Conservation (phyloP, 306 rosid species). For the Cicer judaicum region DNA sequence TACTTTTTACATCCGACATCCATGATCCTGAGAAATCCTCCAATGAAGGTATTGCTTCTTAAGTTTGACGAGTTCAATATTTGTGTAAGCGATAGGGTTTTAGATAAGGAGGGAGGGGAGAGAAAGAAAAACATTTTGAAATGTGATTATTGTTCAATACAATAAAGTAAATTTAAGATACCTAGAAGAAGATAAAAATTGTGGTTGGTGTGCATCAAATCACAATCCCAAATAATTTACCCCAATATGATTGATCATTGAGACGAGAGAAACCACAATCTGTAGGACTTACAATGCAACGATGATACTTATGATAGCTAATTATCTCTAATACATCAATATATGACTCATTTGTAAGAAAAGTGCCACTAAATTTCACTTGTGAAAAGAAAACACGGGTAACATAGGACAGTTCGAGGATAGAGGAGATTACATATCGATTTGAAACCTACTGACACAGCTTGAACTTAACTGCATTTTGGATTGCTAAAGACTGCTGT, state of each 20-base stretch:
- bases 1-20: conserved; percentile 71
- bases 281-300: background rate
- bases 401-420: background rate
- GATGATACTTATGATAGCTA: background rate
- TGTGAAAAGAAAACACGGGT: background rate
- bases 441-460: too few species aligned
- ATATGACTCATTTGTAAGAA: conserved; percentile 12
- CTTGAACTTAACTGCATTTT: background rate
- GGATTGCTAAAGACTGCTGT: background rate
- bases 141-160: background rate
- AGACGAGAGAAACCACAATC: background rate
- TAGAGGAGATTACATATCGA: background rate
- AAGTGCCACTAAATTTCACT: background rate
- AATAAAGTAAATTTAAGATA: conserved; percentile 1
- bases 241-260: background rate
- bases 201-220: conserved; percentile 14
- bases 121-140: background rate
- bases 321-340: background rate
- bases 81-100: background rate
- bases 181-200: background rate
- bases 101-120: conserved; percentile 3
- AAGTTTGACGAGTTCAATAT: conserved; percentile 25
- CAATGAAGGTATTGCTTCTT: conserved; percentile 70
- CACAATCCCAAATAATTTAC: background rate
- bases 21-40: conserved; percentile 61